Evolutionary conservation across 2,329 filamentous ascomycete genomes (phyloP).

Genomic region (Sclerotinia borealis): DNA sequence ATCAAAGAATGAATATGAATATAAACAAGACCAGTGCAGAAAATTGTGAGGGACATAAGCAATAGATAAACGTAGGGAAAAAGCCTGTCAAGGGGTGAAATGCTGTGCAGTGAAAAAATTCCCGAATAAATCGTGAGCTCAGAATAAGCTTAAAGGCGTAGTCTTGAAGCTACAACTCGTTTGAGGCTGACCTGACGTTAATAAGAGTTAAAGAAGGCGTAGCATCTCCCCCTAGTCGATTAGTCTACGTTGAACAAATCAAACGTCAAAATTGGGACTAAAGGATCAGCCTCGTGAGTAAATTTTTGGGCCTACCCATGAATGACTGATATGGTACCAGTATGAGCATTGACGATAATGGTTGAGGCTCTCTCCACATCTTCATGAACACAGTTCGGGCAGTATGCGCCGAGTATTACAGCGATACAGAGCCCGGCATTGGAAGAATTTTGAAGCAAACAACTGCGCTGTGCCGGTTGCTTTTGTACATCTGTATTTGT

Average conservation of each 20-base stretch:
- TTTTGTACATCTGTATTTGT: not conserved
- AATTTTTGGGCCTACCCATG: not conserved
- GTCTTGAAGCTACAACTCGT: not conserved
- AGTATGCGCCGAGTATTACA: not conserved
- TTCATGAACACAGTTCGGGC: not conserved
- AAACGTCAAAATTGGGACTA: not conserved
- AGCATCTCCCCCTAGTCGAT: not conserved
- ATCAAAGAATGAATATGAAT: not conserved
- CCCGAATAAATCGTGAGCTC: not conserved
- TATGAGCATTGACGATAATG: not conserved
- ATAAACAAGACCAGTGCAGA: not conserved
- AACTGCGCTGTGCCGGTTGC: not conserved
- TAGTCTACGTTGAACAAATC: not conserved
- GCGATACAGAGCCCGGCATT: not conserved
- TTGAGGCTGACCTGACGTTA: not conserved
- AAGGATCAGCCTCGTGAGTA: conserved; percentile 5
- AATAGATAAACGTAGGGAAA: not conserved
- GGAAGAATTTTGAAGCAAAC: not conserved
- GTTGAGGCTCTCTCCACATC: not conserved
- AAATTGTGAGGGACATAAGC: not conserved
- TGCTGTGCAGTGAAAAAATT: not conserved
- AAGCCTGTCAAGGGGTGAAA: not conserved
- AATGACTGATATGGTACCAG: not conserved
- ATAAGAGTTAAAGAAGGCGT: not conserved
- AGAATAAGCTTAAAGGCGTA: not conserved